Conservation (phyloP, 805 yeast species). For the Nakazawaea wyomingensis region DNA sequence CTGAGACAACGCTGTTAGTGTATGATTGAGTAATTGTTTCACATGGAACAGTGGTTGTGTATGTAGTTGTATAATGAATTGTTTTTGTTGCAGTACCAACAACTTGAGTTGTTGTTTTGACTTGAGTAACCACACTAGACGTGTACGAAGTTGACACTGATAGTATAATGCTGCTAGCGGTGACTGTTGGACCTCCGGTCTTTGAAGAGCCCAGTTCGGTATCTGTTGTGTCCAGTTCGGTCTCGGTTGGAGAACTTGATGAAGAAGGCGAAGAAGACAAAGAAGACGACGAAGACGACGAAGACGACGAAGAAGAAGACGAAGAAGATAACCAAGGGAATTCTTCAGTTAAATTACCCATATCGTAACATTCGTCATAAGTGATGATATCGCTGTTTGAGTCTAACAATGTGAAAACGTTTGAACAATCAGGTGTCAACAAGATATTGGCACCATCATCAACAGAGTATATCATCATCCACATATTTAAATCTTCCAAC, state of each 20-base stretch:
- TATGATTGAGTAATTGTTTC: not conserved
- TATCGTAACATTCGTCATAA: constrained; percentile 11
- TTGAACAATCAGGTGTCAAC: constrained; percentile 12
- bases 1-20: not conserved
- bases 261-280: too few species aligned
- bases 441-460: constrained; percentile 5
- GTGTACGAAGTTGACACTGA: not conserved
- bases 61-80: not conserved
- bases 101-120: not conserved
- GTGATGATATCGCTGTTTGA: constrained; percentile 5
- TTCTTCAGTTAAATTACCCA: constrained; percentile 3
- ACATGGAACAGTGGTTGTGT: constrained; percentile 4
- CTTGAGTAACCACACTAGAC: not conserved
- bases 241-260: too few species aligned
- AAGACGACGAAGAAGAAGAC: too few species aligned
- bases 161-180: too few species aligned
- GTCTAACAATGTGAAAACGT: constrained; percentile 11
- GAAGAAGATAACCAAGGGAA: not conserved
- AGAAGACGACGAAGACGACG: too few species aligned
- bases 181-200: too few species aligned
- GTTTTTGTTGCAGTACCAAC: not conserved
- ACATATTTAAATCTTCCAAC: constrained; percentile 5
- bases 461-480: constrained; percentile 10
- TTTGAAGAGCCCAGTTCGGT: too few species aligned
- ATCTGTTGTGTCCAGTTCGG: too few species aligned